A percentile compares a stretch with the other conserved stretches of the same genome.
These are phyloP conservation scores for Tulasnella sp. DNA, from an alignment of 768 basidiomycete genomes.

Conservation along the genomic window DNA sequence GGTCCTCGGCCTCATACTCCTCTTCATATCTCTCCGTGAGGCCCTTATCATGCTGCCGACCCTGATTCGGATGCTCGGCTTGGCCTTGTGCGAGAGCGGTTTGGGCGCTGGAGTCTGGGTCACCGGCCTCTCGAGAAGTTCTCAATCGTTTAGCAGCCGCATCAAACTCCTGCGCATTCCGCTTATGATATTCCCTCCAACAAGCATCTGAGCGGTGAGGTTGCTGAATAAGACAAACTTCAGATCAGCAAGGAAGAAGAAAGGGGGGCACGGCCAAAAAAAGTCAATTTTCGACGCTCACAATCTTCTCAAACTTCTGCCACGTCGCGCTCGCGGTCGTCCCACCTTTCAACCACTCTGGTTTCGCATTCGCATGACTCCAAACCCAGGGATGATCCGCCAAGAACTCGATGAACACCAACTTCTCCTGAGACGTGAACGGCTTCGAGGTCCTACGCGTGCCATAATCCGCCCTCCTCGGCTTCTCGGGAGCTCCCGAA, in stretches of 20 bases:
- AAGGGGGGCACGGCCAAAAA: background rate
- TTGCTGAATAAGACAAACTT: background rate
- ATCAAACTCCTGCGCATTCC: slow-evolving; percentile 7
- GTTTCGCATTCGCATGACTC: background rate
- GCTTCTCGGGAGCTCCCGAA: too few relatives aligned
- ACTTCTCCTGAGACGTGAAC: slow-evolving; percentile 6
- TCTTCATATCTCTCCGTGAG: too few relatives aligned
- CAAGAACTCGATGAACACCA: slow-evolving; percentile 13
- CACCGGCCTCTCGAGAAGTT: background rate
- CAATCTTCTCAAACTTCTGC: slow-evolving; percentile 8
- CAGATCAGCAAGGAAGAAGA: background rate
- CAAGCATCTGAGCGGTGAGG: slow-evolving; percentile 9
- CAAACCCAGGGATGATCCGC: slow-evolving; percentile 14
- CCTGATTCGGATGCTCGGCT: background rate
- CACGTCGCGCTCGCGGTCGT: slow-evolving; percentile 11
- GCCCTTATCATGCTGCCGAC: background rate
- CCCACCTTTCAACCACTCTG: slow-evolving; percentile 1
- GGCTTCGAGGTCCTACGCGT: slow-evolving; percentile 1
- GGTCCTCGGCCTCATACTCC: background rate
- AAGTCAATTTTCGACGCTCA: background rate
- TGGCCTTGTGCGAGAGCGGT: background rate
- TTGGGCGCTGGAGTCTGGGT: too few relatives aligned
- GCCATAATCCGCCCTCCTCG: too few relatives aligned
- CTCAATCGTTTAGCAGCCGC: slow-evolving; percentile 6
- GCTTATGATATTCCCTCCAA: slow-evolving; percentile 14